Evolutionary conservation across 345 rosid species (phyloP).

Genomic region (Triadica sebifera): DNA sequence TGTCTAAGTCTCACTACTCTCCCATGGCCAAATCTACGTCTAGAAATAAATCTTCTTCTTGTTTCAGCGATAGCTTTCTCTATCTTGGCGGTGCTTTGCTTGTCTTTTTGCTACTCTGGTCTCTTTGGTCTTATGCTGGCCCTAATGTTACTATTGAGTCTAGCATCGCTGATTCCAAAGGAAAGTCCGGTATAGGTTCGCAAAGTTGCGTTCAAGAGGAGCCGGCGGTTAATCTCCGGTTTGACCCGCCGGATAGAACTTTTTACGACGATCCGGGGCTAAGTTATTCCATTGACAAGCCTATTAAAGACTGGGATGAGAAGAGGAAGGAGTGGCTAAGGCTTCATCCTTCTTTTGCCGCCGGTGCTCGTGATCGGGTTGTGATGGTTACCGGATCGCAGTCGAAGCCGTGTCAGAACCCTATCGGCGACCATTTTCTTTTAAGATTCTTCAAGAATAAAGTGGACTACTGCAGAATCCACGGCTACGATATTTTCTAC

Average conservation of each 20-base stretch:
- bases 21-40: constrained; percentile 23
- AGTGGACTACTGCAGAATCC: constrained; percentile 87
- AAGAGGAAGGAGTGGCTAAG: constrained; percentile 69
- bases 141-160: constrained; percentile 23
- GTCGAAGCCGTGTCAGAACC: constrained; percentile 72
- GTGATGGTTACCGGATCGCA: constrained; percentile 87
- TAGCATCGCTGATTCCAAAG: constrained; percentile 7
- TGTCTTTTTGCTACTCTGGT: constrained; percentile 62
- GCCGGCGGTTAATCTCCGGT: constrained; percentile 32
- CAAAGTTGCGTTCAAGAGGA: constrained; percentile 20
- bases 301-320: constrained; percentile 70
- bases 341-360: constrained; percentile 64
- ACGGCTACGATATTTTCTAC: constrained; percentile 81
- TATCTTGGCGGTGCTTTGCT: constrained; percentile 65
- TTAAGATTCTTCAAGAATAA: constrained; percentile 84
- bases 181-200: background rate
- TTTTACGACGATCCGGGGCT: constrained; percentile 79
- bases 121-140: constrained; percentile 53
- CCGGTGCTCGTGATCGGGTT: constrained; percentile 56
- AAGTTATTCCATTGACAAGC: constrained; percentile 56
- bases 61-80: too few species aligned
- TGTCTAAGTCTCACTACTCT: constrained; percentile 11
- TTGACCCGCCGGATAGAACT: constrained; percentile 56
- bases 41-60: constrained; percentile 32
- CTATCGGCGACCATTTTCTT: constrained; percentile 77